A percentile compares a stretch with the other conserved stretches of the same genome.
These are phyloP conservation scores for Cyamopsis tetragonoloba DNA, from an alignment of 306 rosid species.

Conservation along the genomic window DNA sequence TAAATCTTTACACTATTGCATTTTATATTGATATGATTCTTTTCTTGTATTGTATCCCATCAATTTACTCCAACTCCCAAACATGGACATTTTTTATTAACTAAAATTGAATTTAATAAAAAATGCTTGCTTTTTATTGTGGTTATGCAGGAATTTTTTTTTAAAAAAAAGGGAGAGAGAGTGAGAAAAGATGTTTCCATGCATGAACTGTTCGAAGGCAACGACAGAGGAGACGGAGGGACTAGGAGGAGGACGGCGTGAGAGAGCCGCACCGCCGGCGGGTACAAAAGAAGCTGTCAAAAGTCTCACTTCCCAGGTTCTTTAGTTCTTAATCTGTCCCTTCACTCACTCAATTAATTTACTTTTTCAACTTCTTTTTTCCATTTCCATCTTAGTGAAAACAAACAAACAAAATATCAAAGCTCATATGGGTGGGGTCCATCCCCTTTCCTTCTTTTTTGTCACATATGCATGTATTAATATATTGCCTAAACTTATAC, in stretches of 20 bases:
- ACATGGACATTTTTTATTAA: too few relatives aligned
- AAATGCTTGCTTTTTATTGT: neutral
- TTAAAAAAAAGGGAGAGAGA: neutral
- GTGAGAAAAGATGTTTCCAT: slow-evolving; percentile 65
- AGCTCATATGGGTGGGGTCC: slow-evolving; percentile 62
- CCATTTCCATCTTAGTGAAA: slow-evolving; percentile 40
- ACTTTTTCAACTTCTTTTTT: slow-evolving; percentile 47
- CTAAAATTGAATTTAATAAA: neutral
- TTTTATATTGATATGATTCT: too few relatives aligned
- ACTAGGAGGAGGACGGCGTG: slow-evolving; percentile 52
- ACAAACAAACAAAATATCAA: slow-evolving; percentile 35
- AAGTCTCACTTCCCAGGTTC: slow-evolving; percentile 92
- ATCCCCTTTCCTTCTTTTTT: slow-evolving; percentile 40
- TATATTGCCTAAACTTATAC: neutral
- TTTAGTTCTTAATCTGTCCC: neutral
- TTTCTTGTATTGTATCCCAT: too few relatives aligned
- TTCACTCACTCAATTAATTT: slow-evolving; percentile 34
- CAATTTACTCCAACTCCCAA: too few relatives aligned
- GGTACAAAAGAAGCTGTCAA: slow-evolving; percentile 85
- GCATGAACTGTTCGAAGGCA: slow-evolving; percentile 81
- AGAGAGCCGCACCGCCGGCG: slow-evolving; percentile 87
- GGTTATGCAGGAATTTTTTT: slow-evolving; percentile 48
- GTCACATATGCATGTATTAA: slow-evolving; percentile 15
- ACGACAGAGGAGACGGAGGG: slow-evolving; percentile 40
- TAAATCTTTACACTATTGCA: too few relatives aligned